Base-by-base conservation (phyloP, 257 asterid species). In the Ilex asprella region DNA sequence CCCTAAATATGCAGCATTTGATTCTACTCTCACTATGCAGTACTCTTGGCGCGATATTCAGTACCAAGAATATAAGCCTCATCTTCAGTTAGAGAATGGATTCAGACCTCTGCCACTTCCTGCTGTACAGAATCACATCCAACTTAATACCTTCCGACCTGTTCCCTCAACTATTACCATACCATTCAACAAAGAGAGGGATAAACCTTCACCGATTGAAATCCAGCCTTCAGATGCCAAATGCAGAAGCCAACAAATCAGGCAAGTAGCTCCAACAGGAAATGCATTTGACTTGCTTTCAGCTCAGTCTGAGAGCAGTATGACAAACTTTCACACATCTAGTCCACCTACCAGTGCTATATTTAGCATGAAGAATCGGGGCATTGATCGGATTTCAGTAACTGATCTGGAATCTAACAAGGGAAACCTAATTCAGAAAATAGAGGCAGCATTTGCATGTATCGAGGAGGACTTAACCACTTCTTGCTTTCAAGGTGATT, bases 31-130 rank as follows among this genome's bases (percentile, higher is more conserved):
- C 59, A 78, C 67, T 31, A 31, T 55, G 7, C 87, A 64, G 51
- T 75, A 67, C 62, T 44, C 77, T 7, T 78, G 88, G 90, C 73
- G 69, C 14, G 66, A 82, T 47, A 56, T 67, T 70, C 84, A 75
- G 32, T 66, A 67, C 76, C 74, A 63, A 59, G 88, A 78, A 55
- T 64, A 50, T 5, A 73, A 64, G 63, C 59, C 76, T 27, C 67
- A 55, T 53, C 65, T 70, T 60, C 77, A 15, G 53, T 65, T 75
- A 27, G 69, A 70, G 58, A 70, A 53, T 39, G 56, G 49, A 59
- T 58, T 70, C 55, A 68, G 67, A 73, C 77, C 61, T 59, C 54
- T 64, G 49, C 77, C 78, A 15, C 55, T 53, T 14, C 64, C 82
- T 30, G 35, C 50, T 62, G 54, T 51, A 46, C 56, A 66, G 8